Conservation (phyloP, 2,329 filamentous ascomycete species). For the Fusarium austroafricanum region DNA sequence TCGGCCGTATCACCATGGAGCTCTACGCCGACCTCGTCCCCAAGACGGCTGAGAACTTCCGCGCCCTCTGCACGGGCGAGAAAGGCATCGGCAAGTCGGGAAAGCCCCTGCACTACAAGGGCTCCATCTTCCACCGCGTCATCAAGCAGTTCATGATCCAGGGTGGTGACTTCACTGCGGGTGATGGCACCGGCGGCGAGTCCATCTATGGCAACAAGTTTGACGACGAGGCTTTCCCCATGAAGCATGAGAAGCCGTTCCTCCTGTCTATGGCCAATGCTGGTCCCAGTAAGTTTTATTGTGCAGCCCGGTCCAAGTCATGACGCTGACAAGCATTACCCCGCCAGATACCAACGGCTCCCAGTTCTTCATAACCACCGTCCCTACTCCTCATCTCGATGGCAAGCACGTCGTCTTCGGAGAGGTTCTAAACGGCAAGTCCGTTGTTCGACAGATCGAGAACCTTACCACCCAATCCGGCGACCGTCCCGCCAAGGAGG, state of each 20-base stretch:
- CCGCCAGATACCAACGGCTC: constrained; percentile 86
- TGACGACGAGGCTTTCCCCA: constrained; percentile 93
- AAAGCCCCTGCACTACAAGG: constrained; percentile 93
- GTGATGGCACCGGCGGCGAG: constrained; percentile 95
- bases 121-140: constrained; percentile 91
- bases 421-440: constrained; percentile 93
- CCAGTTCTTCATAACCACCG: constrained; percentile 98
- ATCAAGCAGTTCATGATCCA: constrained; percentile 98
- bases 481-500: constrained; percentile 83
- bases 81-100: constrained; percentile 85
- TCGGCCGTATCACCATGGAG: constrained; percentile 87
- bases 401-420: constrained; percentile 98
- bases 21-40: constrained; percentile 82
- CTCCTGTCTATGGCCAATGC: constrained; percentile 98
- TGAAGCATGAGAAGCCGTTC: constrained; percentile 93
- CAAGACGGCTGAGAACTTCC: constrained; percentile 97
- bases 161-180: constrained; percentile 95
- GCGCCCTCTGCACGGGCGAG: constrained; percentile 92
- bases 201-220: constrained; percentile 99
- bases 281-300: constrained; percentile 74
- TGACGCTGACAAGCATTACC: constrained; percentile 24
- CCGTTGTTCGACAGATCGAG: constrained; percentile 88
- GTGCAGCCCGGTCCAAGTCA: neutral
- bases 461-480: constrained; percentile 78
- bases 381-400: constrained; percentile 93